Evolutionary conservation across 495 filamentous ascomycete genomes (phyloP).

Genomic region (Aspergillus coremiiformis): DNA sequence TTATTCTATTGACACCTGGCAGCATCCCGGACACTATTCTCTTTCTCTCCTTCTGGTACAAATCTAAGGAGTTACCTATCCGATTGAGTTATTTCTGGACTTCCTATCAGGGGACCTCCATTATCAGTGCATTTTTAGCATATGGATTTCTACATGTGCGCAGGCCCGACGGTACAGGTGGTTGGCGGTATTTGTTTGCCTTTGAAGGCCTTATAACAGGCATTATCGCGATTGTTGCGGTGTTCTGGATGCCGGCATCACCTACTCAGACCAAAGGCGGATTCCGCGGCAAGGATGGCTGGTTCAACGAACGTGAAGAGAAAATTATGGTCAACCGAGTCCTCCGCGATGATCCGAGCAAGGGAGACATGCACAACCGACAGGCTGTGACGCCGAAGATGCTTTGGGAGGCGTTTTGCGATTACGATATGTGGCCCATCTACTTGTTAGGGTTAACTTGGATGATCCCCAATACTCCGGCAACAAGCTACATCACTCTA

Average conservation of each 20-base stretch:
- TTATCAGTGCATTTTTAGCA: conserved; percentile 62
- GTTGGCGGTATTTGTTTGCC: conserved; percentile 69
- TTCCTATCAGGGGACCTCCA: conserved; percentile 56
- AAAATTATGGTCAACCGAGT: conserved; percentile 66
- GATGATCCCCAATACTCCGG: conserved; percentile 47
- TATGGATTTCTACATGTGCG: conserved; percentile 65
- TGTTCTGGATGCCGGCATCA: conserved; percentile 61
- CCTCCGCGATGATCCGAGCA: conserved; percentile 66
- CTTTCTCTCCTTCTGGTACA: conserved; percentile 75
- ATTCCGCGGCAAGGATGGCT: conserved; percentile 64
- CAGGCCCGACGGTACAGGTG: conserved; percentile 48
- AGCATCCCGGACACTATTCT: conserved; percentile 48
- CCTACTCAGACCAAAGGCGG: conserved; percentile 63
- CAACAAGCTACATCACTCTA: conserved; percentile 54
- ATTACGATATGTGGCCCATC: conserved; percentile 68
- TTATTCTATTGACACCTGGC: background rate
- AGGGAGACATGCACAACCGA: conserved; percentile 54
- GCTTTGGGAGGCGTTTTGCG: conserved; percentile 52
- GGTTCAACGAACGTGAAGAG: conserved; percentile 62
- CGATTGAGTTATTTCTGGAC: conserved; percentile 67
- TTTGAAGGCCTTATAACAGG: conserved; percentile 49
- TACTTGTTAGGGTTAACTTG: conserved; percentile 56
- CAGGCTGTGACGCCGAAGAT: conserved; percentile 51
- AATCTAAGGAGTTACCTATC: conserved; percentile 57
- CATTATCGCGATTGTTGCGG: conserved; percentile 56